A percentile compares a stretch with the other conserved stretches of the same genome.
These are phyloP conservation scores for Penicillium rolfsii DNA, from an alignment of 2,329 filamentous ascomycete species.

Conservation along the genomic window DNA sequence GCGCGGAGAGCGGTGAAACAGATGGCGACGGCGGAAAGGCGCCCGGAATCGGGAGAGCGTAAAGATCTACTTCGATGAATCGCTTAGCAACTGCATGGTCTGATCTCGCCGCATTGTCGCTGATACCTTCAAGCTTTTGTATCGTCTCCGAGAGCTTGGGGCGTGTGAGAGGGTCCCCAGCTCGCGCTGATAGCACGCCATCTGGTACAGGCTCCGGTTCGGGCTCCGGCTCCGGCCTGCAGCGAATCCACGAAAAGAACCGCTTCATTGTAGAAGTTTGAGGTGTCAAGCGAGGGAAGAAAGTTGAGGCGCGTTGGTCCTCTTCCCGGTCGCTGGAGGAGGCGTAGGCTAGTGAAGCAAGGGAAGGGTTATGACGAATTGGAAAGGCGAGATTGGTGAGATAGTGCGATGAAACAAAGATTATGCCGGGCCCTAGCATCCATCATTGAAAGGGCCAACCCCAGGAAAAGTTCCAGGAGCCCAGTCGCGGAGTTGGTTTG, in stretches of 20 bases:
- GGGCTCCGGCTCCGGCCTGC: constrained; percentile 1
- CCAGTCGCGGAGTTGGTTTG: constrained; percentile 11
- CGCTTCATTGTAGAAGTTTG: constrained; percentile 7
- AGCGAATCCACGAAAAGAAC: constrained; percentile 11
- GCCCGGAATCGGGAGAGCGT: constrained; percentile 19
- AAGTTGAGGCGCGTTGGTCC: constrained; percentile 2
- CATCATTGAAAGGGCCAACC: constrained; percentile 22
- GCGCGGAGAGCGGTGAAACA: constrained; percentile 20
- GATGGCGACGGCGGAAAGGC: constrained; percentile 25
- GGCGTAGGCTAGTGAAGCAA: constrained; percentile 9
- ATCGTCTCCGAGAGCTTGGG: neutral
- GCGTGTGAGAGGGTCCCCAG: neutral
- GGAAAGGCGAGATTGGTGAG: neutral
- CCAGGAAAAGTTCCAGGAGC: constrained; percentile 9
- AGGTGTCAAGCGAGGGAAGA: neutral
- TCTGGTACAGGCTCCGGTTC: neutral
- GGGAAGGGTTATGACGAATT: constrained; percentile 8
- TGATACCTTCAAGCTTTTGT: constrained; percentile 11
- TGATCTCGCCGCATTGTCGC: neutral
- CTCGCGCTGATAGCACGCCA: neutral
- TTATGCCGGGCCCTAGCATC: constrained; percentile 8
- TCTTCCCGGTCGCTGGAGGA: constrained; percentile 1
- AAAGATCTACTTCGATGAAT: neutral
- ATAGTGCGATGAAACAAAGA: neutral
- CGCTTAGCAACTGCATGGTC: neutral